Percentiles rank a stretch among this genome's conserved stretches.
Conservation (phyloP, 2,329 filamentous ascomycete species). For the Rutstroemia sydowiana region DNA sequence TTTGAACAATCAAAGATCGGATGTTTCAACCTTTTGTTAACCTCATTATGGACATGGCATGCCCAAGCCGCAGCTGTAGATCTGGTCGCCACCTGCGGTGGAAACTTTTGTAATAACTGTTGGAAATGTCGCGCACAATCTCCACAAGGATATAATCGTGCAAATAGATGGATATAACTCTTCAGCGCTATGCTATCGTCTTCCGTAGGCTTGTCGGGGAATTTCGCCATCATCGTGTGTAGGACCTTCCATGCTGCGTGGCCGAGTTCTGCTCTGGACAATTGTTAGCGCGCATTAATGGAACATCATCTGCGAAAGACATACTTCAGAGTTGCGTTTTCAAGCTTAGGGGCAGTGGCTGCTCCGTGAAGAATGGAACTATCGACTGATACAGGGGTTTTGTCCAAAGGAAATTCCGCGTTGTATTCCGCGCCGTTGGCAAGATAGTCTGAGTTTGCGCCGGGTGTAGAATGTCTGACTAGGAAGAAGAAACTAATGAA, state of each 20-base stretch:
- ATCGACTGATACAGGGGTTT: conserved; percentile 31
- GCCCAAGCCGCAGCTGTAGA: conserved; percentile 61
- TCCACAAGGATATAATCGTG: conserved; percentile 62
- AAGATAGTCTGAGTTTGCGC: conserved; percentile 16
- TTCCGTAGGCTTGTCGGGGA: conserved; percentile 55
- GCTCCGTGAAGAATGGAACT: conserved; percentile 53
- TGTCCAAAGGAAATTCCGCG: conserved; percentile 7
- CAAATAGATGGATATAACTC: conserved; percentile 59
- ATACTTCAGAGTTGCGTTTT: conserved; percentile 74
- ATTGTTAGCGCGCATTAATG: conserved; percentile 9
- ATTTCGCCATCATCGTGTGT: conserved; percentile 64
- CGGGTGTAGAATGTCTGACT: not conserved
- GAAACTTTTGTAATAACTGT: conserved; percentile 51
- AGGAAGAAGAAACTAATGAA: conserved; percentile 19
- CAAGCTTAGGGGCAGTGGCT: conserved; percentile 72
- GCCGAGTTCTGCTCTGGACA: conserved; percentile 47
- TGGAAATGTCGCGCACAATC: conserved; percentile 64
- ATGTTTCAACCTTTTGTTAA: conserved; percentile 58
- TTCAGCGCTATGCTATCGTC: conserved; percentile 57
- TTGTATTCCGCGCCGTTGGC: not conserved
- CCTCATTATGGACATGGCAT: conserved; percentile 60
- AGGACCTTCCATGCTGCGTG: conserved; percentile 63
- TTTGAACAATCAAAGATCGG: conserved; percentile 56
- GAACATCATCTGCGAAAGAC: conserved; percentile 17
- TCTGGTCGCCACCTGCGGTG: conserved; percentile 57